Percentiles rank a stretch among this genome's conserved stretches.
Evolutionary conservation across 2,329 filamentous ascomycete species (phyloP).

Genomic region (Nemania sp.): DNA sequence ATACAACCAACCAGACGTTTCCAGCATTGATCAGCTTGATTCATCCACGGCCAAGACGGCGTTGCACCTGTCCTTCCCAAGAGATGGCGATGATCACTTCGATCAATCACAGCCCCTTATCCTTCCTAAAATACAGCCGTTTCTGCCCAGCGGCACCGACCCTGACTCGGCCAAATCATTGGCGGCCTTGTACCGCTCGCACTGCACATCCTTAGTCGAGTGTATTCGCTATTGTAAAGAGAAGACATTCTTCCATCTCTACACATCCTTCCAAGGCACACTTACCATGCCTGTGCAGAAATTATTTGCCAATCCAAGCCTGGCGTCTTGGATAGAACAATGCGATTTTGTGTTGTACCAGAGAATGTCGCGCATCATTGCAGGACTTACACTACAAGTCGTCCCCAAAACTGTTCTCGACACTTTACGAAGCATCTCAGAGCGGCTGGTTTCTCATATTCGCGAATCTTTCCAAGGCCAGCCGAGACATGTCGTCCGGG

Average conservation of each 20-base stretch:
- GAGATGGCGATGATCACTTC: slow-evolving; percentile 58
- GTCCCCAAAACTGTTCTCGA: slow-evolving; percentile 86
- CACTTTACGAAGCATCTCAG: slow-evolving; percentile 84
- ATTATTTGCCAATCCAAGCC: slow-evolving; percentile 76
- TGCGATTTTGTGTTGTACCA: slow-evolving; percentile 97
- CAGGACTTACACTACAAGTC: slow-evolving; percentile 86
- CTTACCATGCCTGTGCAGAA: slow-evolving; percentile 97
- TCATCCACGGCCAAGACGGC: slow-evolving; percentile 61
- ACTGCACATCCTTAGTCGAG: slow-evolving; percentile 94
- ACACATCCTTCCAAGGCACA: slow-evolving; percentile 93
- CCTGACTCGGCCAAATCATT: slow-evolving; percentile 84
- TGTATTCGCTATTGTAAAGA: slow-evolving; percentile 96
- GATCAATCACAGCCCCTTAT: slow-evolving; percentile 72
- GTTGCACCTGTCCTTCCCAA: slow-evolving; percentile 64
- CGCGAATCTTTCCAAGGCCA: slow-evolving; percentile 83
- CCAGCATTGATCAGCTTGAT: slow-evolving; percentile 62
- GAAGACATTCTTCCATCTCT: slow-evolving; percentile 94
- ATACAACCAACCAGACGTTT: slow-evolving; percentile 63
- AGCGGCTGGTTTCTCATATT: slow-evolving; percentile 79
- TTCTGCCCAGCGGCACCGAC: slow-evolving; percentile 81
- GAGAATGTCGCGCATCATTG: slow-evolving; percentile 92
- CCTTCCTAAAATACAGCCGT: slow-evolving; percentile 84
- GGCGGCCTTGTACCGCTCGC: slow-evolving; percentile 85
- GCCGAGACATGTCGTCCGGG: slow-evolving; percentile 81
- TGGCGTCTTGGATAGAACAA: slow-evolving; percentile 92